Base-by-base conservation (phyloP, 495 filamentous ascomycete genomes). In the Neurospora sp. region DNA sequence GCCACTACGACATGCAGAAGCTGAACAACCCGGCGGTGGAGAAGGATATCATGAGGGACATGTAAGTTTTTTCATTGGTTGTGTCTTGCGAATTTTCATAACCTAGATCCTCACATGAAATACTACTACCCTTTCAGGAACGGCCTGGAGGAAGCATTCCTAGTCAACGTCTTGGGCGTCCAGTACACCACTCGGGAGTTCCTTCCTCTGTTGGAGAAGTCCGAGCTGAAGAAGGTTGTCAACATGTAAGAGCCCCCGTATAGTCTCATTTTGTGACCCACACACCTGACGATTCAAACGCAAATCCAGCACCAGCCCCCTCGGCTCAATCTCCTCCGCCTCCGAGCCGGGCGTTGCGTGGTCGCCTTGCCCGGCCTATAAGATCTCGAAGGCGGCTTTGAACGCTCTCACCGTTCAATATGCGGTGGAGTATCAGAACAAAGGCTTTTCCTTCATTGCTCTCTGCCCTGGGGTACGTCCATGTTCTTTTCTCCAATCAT, bases 351-450 rank as follows among this genome's bases (percentile, higher is more conserved):
- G 44, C 7, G 81, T 75, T 68, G 70, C 68, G 3, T 41, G 69
- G 10, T 45, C 74, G 12, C 79, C 79, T 0, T 73, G 41, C 9
- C 85, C 84, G 7, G 83, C 83, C 7, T 88, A 89, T 74, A 87
- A 85, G 73, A 81, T 88, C 72, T 78, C 82, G 41, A 89, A 88
- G 75, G 83, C 86, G 0, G 84, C 84, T 3, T 70, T 86, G 69
- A 87, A 88, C 70, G 82, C 83, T 77, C 74, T 88, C 6, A 87
- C 83, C 3, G 79, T 84, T 0, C 83, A 87, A 72, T 86, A 86
- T 70, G 80, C 85, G 1, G 71, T 81, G 47, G 75, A 79, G 18
- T 84, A 81, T 71, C 81, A 75, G 3, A 72, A 80, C 5, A 77
- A 84, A 9, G 83, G 83, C 0, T 86, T 88, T 69, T 83, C 80